Conservation (phyloP, 768 basidiomycete genomes). For the Cystoderma amianthinum region DNA sequence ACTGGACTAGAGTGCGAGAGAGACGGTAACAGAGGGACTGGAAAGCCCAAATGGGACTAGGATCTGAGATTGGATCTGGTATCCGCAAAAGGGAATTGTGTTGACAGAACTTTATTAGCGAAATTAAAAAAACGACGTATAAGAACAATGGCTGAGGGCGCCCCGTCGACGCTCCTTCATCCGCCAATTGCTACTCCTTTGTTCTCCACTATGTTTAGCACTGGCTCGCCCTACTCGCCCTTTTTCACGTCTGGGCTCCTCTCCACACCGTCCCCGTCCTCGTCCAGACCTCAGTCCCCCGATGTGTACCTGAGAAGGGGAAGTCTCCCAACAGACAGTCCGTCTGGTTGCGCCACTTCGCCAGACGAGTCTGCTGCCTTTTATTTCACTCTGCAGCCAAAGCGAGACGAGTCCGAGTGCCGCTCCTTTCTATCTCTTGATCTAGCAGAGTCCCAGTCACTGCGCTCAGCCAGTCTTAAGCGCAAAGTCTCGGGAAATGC, state of each 20-base stretch:
- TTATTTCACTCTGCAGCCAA: slow-evolving; percentile 40
- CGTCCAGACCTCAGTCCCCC: slow-evolving; percentile 7
- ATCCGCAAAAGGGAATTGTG: no score
- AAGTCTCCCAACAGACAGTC: slow-evolving; percentile 25
- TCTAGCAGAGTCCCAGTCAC: slow-evolving; percentile 46
- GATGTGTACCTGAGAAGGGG: slow-evolving; percentile 19
- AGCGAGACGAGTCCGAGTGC: slow-evolving; percentile 28
- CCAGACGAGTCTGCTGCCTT: slow-evolving; percentile 28
- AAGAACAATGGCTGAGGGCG: no score
- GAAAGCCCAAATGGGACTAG: no score
- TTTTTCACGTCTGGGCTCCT: slow-evolving; percentile 62
- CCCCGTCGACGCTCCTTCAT: no score
- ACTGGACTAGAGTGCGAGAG: no score
- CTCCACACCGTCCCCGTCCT: slow-evolving; percentile 10
- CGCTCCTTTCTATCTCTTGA: slow-evolving; percentile 68
- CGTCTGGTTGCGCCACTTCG: slow-evolving; percentile 7
- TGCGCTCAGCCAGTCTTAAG: slow-evolving; percentile 30
- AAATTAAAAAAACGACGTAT: no score
- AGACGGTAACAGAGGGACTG: no score
- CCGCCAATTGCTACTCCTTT: no score
- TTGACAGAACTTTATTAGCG: no score
- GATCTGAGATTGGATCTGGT: no score
- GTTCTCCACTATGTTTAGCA: slow-evolving; percentile 23
- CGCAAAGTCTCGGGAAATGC: slow-evolving; percentile 14
- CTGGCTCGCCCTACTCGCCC: slow-evolving; percentile 49